Conservation (phyloP, 768 basidiomycete genomes). For the Coprinopsis strossmayeri region DNA sequence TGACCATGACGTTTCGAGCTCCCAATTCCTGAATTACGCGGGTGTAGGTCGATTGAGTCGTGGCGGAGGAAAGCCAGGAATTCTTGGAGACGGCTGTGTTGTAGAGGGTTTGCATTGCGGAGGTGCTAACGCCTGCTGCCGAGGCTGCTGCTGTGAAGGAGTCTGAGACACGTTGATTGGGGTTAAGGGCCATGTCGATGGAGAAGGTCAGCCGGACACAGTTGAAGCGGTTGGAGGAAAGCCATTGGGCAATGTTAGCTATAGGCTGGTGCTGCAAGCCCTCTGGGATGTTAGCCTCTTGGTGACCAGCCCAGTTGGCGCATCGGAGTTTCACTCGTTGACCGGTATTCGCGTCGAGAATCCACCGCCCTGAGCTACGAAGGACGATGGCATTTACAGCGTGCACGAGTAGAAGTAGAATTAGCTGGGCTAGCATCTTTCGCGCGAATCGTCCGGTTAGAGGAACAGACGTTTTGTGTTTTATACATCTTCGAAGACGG, state of each 20-base stretch:
- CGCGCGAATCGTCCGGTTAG: too few species aligned
- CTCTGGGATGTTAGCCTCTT: conserved; percentile 16
- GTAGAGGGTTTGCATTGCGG: conserved; percentile 13
- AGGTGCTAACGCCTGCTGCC: conserved; percentile 11
- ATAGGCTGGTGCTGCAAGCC: conserved; percentile 15
- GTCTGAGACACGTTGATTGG: conserved; percentile 11
- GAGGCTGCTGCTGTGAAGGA: conserved; percentile 14
- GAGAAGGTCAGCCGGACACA: conserved; percentile 17
- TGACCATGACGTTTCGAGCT: conserved; percentile 9
- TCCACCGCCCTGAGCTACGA: conserved; percentile 11
- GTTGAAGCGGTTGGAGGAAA: conserved; percentile 17
- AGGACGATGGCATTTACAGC: conserved; percentile 9
- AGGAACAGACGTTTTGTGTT: too few species aligned
- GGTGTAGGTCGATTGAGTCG: conserved; percentile 12
- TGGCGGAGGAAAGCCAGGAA: conserved; percentile 13
- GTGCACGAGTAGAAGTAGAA: neutral
- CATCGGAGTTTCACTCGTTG: conserved; percentile 15
- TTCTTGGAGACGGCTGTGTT: conserved; percentile 12
- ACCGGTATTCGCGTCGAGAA: conserved; percentile 12
- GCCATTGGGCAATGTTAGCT: conserved; percentile 15
- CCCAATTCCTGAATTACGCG: conserved; percentile 14
- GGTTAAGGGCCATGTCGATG: conserved; percentile 17
- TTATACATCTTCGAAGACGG: too few species aligned
- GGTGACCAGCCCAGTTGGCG: conserved; percentile 16
- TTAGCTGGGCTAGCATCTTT: neutral